A percentile compares a stretch with the other conserved stretches of the same genome.
phyloP scores from a whole-genome alignment of 257 asterid species.

The Sherardia arvensis region DNA sequence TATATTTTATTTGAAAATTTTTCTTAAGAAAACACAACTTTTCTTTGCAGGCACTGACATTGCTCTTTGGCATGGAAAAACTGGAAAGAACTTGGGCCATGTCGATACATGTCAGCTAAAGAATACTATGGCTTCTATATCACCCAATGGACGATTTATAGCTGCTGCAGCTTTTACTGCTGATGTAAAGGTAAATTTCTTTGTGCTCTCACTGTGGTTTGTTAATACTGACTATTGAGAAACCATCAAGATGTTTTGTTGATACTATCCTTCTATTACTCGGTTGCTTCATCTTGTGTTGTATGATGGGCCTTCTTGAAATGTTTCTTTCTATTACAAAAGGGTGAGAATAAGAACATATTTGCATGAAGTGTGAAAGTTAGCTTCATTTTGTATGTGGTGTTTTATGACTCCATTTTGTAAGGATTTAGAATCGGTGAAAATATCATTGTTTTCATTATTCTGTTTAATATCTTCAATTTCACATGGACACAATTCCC shows the following conservation, averaged over 20 bases:
- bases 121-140: slow-evolving; percentile 87
- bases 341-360: not conserved
- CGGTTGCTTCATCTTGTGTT: not conserved
- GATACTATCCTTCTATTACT: not conserved
- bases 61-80: slow-evolving; percentile 78
- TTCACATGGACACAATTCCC: not conserved
- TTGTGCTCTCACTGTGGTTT: not conserved
- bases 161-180: slow-evolving; percentile 99
- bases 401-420: not conserved
- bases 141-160: slow-evolving; percentile 95
- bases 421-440: not conserved
- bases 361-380: not conserved
- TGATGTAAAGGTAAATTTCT: slow-evolving; percentile 74
- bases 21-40: not conserved
- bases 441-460: not conserved
- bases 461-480: not conserved
- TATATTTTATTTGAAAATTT: slow-evolving; percentile 5
- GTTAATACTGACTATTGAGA: not conserved
- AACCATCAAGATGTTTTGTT: not conserved
- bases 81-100: slow-evolving; percentile 74
- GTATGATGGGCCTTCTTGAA: not conserved
- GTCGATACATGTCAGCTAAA: slow-evolving; percentile 95
- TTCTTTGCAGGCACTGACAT: slow-evolving; percentile 75
- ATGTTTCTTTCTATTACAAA: not conserved
- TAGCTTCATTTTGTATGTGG: not conserved